These are phyloP conservation scores for Bondarzewia mesenterica DNA, from an alignment of 1,284 basidiomycete genomes.

Conservation along the genomic window DNA sequence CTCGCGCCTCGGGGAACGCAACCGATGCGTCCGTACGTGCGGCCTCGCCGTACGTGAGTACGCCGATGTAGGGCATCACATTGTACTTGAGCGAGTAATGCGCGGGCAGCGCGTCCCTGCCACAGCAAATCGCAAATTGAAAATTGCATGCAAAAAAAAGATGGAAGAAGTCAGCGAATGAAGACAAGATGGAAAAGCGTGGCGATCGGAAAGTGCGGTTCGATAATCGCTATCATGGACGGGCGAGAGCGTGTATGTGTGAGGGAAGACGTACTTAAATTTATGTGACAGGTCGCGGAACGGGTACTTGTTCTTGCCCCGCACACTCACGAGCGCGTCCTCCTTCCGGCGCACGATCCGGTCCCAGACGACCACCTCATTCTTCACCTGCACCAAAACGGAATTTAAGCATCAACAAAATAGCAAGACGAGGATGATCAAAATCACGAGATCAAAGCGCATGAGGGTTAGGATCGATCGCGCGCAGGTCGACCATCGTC, in stretches of 20 bases:
- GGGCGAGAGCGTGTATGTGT: constrained; percentile 13
- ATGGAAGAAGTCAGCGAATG: not conserved
- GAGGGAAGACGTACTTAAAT: constrained; percentile 56
- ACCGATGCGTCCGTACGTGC: constrained; percentile 50
- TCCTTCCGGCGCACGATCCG: constrained; percentile 74
- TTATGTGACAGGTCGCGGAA: constrained; percentile 70
- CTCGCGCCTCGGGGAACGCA: constrained; percentile 37
- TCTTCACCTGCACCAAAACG: constrained; percentile 50
- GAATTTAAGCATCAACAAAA: constrained; percentile 6
- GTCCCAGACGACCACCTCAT: constrained; percentile 88
- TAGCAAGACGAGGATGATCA: constrained; percentile 2
- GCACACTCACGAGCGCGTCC: constrained; percentile 62
- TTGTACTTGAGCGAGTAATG: constrained; percentile 82
- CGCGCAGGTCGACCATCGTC: no score
- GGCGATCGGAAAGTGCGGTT: not conserved
- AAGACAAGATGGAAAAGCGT: not conserved
- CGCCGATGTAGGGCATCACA: constrained; percentile 83
- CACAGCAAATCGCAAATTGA: constrained; percentile 9
- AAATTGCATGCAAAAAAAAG: constrained; percentile 6
- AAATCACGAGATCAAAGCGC: not conserved
- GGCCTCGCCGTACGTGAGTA: constrained; percentile 70
- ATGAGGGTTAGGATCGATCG: no score
- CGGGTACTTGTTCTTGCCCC: constrained; percentile 76
- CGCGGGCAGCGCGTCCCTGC: constrained; percentile 56
- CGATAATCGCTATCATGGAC: constrained; percentile 5